Evolutionary conservation across 2,329 filamentous ascomycete genomes (phyloP).

Genomic region (Simplicillium sp.): DNA sequence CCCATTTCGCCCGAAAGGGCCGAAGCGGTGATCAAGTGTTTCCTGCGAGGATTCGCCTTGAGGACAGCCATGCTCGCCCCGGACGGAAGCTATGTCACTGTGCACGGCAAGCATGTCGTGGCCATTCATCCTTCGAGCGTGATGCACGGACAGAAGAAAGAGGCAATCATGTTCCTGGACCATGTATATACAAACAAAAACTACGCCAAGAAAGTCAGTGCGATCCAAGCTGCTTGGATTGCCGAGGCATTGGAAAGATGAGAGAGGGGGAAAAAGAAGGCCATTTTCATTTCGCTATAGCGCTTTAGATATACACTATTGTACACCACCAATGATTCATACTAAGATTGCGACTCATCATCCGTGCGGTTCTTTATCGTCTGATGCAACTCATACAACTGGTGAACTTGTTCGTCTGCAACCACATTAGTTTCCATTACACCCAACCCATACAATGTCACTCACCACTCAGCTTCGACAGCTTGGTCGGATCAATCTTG

Average conservation of each 20-base stretch:
- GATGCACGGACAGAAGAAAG: conserved; percentile 51
- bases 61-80: conserved; percentile 52
- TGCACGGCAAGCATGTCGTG: conserved; percentile 49
- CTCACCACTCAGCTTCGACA: conserved; percentile 91
- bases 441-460: conserved; percentile 8
- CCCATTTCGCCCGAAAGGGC: conserved; percentile 45
- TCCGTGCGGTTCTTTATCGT: conserved; percentile 47
- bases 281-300: not conserved
- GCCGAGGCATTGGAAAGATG: conserved; percentile 33
- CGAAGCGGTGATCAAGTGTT: conserved; percentile 47
- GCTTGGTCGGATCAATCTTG: conserved; percentile 71
- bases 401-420: conserved; percentile 81
- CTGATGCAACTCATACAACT: conserved; percentile 90
- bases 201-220: conserved; percentile 57
- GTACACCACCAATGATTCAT: conserved; percentile 3
- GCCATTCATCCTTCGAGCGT: conserved; percentile 55
- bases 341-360: conserved; percentile 16
- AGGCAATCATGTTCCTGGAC: conserved; percentile 60
- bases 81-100: conserved; percentile 51
- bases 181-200: conserved; percentile 58
- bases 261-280: conserved; percentile 5
- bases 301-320: conserved; percentile 2
- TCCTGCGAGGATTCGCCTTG: conserved; percentile 50
- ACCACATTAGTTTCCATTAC: conserved; percentile 6
- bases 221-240: conserved; percentile 51